Conservation (phyloP, 495 filamentous ascomycete genomes). For the Cercophora sp. region DNA sequence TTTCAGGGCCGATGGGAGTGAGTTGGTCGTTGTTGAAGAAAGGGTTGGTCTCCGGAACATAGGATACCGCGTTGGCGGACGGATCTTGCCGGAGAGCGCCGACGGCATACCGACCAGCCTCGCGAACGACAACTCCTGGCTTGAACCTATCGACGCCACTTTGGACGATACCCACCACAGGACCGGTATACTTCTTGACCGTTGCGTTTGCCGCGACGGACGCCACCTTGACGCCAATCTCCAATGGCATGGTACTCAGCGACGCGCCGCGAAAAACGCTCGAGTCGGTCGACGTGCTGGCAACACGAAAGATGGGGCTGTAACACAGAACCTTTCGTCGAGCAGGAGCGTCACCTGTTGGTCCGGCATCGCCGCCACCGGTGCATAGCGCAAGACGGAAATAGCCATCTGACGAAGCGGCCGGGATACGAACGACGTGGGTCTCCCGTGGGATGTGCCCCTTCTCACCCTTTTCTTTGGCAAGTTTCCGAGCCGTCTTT, state of each 20-base stretch:
- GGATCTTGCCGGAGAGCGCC: slow-evolving; percentile 5
- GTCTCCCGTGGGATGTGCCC: slow-evolving; percentile 57
- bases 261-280: slow-evolving; percentile 61
- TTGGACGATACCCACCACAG: slow-evolving; percentile 42
- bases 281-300: slow-evolving; percentile 55
- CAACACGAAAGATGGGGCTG: slow-evolving; percentile 61
- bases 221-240: slow-evolving; percentile 56
- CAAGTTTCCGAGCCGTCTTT: slow-evolving; percentile 51
- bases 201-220: slow-evolving; percentile 50
- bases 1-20: slow-evolving; percentile 27
- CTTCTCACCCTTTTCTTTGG: slow-evolving; percentile 37
- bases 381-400: slow-evolving; percentile 60
- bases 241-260: slow-evolving; percentile 58
- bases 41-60: not conserved
- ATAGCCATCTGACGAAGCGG: slow-evolving; percentile 60
- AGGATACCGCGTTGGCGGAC: not conserved
- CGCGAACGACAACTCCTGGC: slow-evolving; percentile 39
- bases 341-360: too few species aligned
- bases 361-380: slow-evolving; percentile 27
- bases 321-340: slow-evolving; percentile 57
- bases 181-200: slow-evolving; percentile 44
- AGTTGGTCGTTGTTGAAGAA: not conserved
- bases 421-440: slow-evolving; percentile 58
- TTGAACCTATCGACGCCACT: slow-evolving; percentile 38
- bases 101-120: slow-evolving; percentile 18